Evolutionary conservation across 805 yeast species (phyloP), one percentile per base, ranked within the genome.

Genomic region (Komagataella mondaviorum): DNA sequence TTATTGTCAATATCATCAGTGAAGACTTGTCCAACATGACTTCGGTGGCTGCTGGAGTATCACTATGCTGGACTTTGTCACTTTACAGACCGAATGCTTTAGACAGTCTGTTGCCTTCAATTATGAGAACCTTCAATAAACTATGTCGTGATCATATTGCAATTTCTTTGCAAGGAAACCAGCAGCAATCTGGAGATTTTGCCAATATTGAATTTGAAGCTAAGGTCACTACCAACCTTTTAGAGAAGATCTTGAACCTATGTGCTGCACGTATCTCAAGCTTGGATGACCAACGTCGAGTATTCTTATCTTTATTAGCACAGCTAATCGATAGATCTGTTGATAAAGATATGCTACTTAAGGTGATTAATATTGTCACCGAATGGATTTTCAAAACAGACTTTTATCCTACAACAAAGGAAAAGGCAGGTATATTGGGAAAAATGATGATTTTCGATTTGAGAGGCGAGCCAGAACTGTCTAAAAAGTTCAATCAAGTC

Each of bases 371-470:
- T 24, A 81, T 89, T 56, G 91, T 90, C 1, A 79, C 90, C 59
- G 76, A 76, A 14, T 93, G 99, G 99, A 91, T 90, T 0, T 89
- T 95, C 61, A 78, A 83, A 52, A 72, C 80, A 3, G 96, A 88
- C 56, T 73, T 88, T 20, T 89, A 89, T 71, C 99, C 99, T 3
- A 88, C 98, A 0, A 81, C 85, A 2, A 95, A 93, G 63, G 99
- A 93, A 61, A 93, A 93, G 63, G 96, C 98, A 1, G 97, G 96
- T 0, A 83, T 93, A 45, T 71, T 93, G 52, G 78, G 90, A 12
- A 93, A 93, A 66, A 89, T 95, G 96, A 79, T 91, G 77, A 85
- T 87, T 1, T 90, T 88, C 63, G 98, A 91, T 60, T 74, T 83
- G 47, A 75, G 96, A 55, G 96, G 95, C 3, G 96, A 91, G 60